A percentile compares a stretch with the other conserved stretches of the same genome.
phyloP scores from a whole-genome alignment of 331 rosid genomes.

The Telfairia occidentalis region DNA sequence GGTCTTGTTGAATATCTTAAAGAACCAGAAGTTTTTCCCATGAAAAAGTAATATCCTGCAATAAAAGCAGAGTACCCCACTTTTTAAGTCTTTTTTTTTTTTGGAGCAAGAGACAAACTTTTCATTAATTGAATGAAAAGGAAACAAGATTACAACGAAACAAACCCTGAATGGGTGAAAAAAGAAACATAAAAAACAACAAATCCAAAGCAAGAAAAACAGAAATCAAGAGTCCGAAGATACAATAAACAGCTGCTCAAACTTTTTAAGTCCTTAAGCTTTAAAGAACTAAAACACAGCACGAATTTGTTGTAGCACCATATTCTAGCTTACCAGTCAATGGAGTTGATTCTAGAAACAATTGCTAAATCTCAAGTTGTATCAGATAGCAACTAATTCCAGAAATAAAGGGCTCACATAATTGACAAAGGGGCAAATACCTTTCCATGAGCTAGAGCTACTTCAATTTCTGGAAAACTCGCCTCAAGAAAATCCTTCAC shows the following conservation, averaged over 20 bases:
- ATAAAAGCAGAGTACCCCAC: not conserved
- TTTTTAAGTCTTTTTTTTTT: too few relatives aligned
- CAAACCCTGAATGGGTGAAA: too few relatives aligned
- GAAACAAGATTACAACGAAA: too few relatives aligned
- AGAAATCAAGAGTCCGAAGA: too few relatives aligned
- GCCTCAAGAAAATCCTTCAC: slow-evolving; percentile 68
- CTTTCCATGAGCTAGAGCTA: slow-evolving; percentile 94
- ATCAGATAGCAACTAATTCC: not conserved
- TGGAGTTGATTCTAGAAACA: not conserved
- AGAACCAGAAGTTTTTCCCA: not conserved
- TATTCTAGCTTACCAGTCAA: not conserved
- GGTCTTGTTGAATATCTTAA: not conserved
- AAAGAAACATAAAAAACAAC: too few relatives aligned
- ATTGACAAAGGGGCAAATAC: slow-evolving; percentile 34
- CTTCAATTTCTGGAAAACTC: slow-evolving; percentile 64
- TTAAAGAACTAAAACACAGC: not conserved
- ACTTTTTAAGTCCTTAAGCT: not conserved
- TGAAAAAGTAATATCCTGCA: not conserved
- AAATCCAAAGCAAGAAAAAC: too few relatives aligned
- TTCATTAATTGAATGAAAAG: too few relatives aligned
- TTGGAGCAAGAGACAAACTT: too few relatives aligned
- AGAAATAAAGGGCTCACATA: slow-evolving; percentile 14
- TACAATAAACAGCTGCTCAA: not conserved
- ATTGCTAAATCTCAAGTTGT: not conserved
- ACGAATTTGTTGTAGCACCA: not conserved